These are phyloP conservation scores for Helenozyma rhizophorensis DNA, from an alignment of 805 yeast species.

Conservation along the genomic window DNA sequence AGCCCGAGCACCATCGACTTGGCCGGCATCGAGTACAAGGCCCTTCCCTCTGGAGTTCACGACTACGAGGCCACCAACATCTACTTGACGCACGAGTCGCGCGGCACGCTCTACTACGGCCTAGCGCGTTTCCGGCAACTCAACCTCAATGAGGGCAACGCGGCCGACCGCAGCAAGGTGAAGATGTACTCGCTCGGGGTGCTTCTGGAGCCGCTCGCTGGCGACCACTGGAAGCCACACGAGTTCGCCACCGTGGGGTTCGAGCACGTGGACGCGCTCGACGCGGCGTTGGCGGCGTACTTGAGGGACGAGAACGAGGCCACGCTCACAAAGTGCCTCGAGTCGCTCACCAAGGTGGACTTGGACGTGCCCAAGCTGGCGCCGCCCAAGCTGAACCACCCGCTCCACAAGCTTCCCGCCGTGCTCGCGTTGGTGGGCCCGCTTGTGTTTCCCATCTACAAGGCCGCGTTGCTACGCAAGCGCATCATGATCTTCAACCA, in stretches of 20 bases:
- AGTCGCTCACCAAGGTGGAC: slow-evolving; percentile 8
- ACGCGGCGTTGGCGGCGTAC: slow-evolving; percentile 21
- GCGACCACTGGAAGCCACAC: slow-evolving; percentile 36
- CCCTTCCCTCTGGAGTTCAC: slow-evolving; percentile 40
- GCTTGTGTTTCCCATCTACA: slow-evolving; percentile 59
- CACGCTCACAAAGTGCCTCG: slow-evolving; percentile 15
- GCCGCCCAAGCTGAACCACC: slow-evolving; percentile 28
- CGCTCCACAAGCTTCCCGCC: slow-evolving; percentile 38
- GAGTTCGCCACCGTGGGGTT: slow-evolving; percentile 37
- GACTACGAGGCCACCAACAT: slow-evolving; percentile 27
- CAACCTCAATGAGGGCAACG: slow-evolving; percentile 9
- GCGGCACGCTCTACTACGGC: slow-evolving; percentile 29
- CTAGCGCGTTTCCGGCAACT: slow-evolving; percentile 29
- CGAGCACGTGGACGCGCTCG: slow-evolving; percentile 38
- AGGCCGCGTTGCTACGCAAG: slow-evolving; percentile 54
- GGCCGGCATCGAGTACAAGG: slow-evolving; percentile 35
- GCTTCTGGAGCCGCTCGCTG: slow-evolving; percentile 41
- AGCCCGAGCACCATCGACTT: slow-evolving; percentile 17
- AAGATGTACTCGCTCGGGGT: slow-evolving; percentile 65
- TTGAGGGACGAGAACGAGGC: slow-evolving; percentile 17
- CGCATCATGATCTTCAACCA: slow-evolving; percentile 38
- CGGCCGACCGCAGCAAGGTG: slow-evolving; percentile 31
- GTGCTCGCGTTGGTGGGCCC: slow-evolving; percentile 59
- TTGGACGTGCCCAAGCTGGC: slow-evolving; percentile 13
- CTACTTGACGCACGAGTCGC: slow-evolving; percentile 24